These are phyloP conservation scores for Penicillium waksmanii DNA, from an alignment of 495 filamentous ascomycete species.

Conservation along the genomic window DNA sequence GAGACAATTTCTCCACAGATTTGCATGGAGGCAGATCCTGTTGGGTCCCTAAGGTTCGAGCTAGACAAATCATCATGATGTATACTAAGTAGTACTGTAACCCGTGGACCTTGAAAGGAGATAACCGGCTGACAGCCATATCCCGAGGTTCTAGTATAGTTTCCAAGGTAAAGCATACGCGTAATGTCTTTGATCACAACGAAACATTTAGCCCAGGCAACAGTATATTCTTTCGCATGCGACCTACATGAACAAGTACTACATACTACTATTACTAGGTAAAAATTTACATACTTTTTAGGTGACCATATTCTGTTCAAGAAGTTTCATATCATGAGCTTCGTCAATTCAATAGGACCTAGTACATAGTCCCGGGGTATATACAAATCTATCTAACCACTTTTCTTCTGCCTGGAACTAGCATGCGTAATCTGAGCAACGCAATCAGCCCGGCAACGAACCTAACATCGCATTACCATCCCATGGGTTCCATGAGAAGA, in stretches of 20 bases:
- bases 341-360: conserved; percentile 1
- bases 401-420: conserved; percentile 5
- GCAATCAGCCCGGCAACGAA: too few species aligned
- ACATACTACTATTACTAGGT: background rate
- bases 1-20: too few species aligned
- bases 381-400: conserved; percentile 16
- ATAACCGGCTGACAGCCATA: too few species aligned
- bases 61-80: too few species aligned
- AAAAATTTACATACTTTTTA: background rate
- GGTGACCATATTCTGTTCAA: background rate
- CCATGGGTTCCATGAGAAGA: too few species aligned
- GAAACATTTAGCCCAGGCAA: background rate
- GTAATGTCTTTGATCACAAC: background rate
- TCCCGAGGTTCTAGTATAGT: too few species aligned
- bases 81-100: too few species aligned
- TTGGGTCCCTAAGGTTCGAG: too few species aligned
- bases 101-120: too few species aligned
- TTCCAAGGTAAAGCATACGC: background rate
- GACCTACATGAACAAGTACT: background rate
- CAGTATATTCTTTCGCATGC: background rate
- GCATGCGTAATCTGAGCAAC: conserved; percentile 3
- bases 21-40: too few species aligned
- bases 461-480: too few species aligned
- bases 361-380: conserved; percentile 17
- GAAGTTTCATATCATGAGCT: background rate